These are phyloP conservation scores for Phytophthora sojae DNA, from an alignment of 352 stramenopile genomes.

Conservation along the genomic window DNA sequence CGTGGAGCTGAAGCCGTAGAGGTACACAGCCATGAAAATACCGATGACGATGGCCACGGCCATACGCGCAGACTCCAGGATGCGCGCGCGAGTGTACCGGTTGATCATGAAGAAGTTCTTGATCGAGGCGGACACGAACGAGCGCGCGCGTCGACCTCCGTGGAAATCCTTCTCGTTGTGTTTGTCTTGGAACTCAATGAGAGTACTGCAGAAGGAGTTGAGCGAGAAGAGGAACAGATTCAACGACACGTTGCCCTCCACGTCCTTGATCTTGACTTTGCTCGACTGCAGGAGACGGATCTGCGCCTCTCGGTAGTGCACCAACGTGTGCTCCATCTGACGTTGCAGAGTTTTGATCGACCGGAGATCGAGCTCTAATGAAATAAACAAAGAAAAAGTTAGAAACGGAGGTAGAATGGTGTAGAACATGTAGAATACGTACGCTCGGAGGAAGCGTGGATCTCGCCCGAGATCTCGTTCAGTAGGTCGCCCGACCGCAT, in stretches of 20 bases:
- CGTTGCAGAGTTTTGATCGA: slow-evolving; percentile 52
- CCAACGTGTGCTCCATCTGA: slow-evolving; percentile 77
- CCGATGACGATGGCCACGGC: slow-evolving; percentile 67
- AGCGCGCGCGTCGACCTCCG: slow-evolving; percentile 46
- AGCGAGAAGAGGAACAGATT: slow-evolving; percentile 88
- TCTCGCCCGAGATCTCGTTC: slow-evolving; percentile 70
- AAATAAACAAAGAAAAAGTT: neutral
- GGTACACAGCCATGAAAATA: slow-evolving; percentile 74
- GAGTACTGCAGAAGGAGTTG: slow-evolving; percentile 82
- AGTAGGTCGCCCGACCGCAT: slow-evolving; percentile 68
- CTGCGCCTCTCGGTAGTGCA: slow-evolving; percentile 66
- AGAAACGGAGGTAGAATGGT: neutral
- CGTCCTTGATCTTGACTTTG: slow-evolving; percentile 68
- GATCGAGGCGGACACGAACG: slow-evolving; percentile 63
- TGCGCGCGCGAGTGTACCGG: slow-evolving; percentile 49
- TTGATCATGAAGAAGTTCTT: slow-evolving; percentile 55
- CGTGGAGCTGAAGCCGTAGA: slow-evolving; percentile 78
- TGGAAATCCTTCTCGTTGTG: slow-evolving; percentile 74
- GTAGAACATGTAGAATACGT: slow-evolving; percentile 14
- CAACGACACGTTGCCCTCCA: slow-evolving; percentile 82
- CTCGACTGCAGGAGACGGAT: slow-evolving; percentile 60
- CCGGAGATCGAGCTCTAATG: slow-evolving; percentile 61
- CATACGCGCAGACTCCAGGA: slow-evolving; percentile 63
- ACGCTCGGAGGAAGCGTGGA: slow-evolving; percentile 61
- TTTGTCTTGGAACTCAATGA: slow-evolving; percentile 72